Base-by-base conservation (phyloP, 1,139 yeast genomes). In the Saccharomycopsis crataegensis region DNA sequence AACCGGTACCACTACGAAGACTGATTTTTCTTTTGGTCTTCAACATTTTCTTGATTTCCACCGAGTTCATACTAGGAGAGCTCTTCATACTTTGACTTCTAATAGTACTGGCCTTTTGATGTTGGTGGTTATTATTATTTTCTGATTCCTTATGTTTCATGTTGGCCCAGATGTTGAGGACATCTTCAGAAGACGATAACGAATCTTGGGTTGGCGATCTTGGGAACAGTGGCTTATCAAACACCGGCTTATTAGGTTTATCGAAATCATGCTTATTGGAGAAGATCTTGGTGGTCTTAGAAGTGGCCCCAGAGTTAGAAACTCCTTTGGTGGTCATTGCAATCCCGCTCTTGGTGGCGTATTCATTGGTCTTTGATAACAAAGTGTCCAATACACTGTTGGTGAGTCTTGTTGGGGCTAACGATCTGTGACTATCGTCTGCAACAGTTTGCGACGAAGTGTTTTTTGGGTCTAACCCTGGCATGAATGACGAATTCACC, bases 41-140 rank as follows among this genome's bases (percentile, higher is more conserved):
- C 41, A 54, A 44, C 50, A 57, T 51, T 43, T 48, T 52, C 42
- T 52, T 52, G 16, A 57, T 45, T 12, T 57, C 59, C 48, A 49
- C 34, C 8, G 52, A 48, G 34, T 53, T 50, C 56, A 57, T 57
- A 48, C 59, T 57, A 44, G 59, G 59, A n/a, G 56, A 54, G 45
- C 54, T 49, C 37, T 55, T 54, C 58, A 57, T 57, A 49, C 59
- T 57, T 43, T 45, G 53, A 40, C 54, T 52, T 45, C 59, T 40
- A 22, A 57, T 57, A 8, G 59, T 57, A 17, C 45, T 42, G 11
- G 56, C 53, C 14, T 46, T 42, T 33, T 40, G 38, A 37, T 55
- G 53, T 6, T 28, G 14, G 8, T 38, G 43, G 16, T 48, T 28
- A 5, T 43, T 28, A 33, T 14, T 14, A 22, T 4, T 22, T 22